phyloP scores from a whole-genome alignment of 805 yeast genomes.

The Monosporozyma aerobia region DNA sequence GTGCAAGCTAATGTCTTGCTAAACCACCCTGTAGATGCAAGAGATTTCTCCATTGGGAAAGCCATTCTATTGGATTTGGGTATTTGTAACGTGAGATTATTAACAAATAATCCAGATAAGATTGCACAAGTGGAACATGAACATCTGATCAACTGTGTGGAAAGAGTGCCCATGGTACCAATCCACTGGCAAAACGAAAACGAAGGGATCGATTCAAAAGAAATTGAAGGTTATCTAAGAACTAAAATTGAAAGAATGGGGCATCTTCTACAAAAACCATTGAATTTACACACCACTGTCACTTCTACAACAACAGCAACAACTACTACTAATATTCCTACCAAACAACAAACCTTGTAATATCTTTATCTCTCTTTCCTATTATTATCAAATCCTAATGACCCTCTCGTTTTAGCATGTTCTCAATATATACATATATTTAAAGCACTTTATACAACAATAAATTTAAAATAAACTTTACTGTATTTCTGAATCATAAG shows the following conservation, averaged over 20 bases:
- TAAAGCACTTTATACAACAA: not conserved
- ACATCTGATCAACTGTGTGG: constrained; percentile 62
- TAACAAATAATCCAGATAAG: constrained; percentile 95
- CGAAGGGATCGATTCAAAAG: constrained; percentile 71
- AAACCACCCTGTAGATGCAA: constrained; percentile 96
- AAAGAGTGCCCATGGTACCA: constrained; percentile 96
- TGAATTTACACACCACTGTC: constrained; percentile 20
- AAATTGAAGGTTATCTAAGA: constrained; percentile 85
- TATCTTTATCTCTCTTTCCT: not conserved
- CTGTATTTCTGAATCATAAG: no score
- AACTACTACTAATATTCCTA: not conserved
- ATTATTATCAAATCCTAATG: not conserved
- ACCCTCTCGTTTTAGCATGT: not conserved
- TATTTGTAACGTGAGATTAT: constrained; percentile 55
- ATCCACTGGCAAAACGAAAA: constrained; percentile 64
- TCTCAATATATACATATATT: not conserved
- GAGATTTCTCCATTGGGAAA: constrained; percentile 88
- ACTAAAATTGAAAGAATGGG: constrained; percentile 98
- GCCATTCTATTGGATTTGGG: constrained; percentile 84
- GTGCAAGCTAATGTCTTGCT: constrained; percentile 89
- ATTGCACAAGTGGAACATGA: constrained; percentile 90
- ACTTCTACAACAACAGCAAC: not conserved
- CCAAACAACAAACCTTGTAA: no score
- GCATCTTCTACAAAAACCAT: constrained; percentile 57
- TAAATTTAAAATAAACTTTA: no score